phyloP scores from a whole-genome alignment of 768 basidiomycete genomes.

The Rhizopogon rudus region DNA sequence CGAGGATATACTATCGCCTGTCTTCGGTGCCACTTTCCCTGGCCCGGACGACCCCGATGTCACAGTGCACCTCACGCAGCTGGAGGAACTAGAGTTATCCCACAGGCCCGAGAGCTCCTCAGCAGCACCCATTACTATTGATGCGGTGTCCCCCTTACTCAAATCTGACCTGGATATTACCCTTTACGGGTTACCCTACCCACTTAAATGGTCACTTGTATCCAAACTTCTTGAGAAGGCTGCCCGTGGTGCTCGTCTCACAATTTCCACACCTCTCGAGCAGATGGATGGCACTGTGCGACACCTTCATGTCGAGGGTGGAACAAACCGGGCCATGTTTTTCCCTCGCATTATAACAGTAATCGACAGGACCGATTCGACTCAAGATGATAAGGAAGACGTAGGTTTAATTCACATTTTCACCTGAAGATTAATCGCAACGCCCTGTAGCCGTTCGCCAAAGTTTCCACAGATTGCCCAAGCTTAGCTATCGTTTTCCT shows the following conservation, averaged over 20 bases:
- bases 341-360: slow-evolving; percentile 32
- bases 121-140: slow-evolving; percentile 17
- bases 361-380: slow-evolving; percentile 30
- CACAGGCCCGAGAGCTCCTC: slow-evolving; percentile 31
- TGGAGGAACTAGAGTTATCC: slow-evolving; percentile 29
- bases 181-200: slow-evolving; percentile 60
- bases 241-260: slow-evolving; percentile 31
- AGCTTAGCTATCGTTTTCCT: slow-evolving; percentile 69
- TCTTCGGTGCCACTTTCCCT: slow-evolving; percentile 26
- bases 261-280: slow-evolving; percentile 16
- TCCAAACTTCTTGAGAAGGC: slow-evolving; percentile 55
- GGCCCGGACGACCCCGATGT: slow-evolving; percentile 11
- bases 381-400: slow-evolving; percentile 12
- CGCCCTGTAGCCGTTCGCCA: slow-evolving; percentile 33
- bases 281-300: slow-evolving; percentile 17
- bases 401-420: slow-evolving; percentile 21
- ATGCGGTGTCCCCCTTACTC: slow-evolving; percentile 16
- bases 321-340: slow-evolving; percentile 18
- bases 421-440: slow-evolving; percentile 25
- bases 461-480: slow-evolving; percentile 35
- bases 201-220: slow-evolving; percentile 58
- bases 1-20: slow-evolving; percentile 40
- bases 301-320: slow-evolving; percentile 21
- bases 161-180: slow-evolving; percentile 52
- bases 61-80: slow-evolving; percentile 19